A percentile compares a stretch with the other conserved stretches of the same genome.
Evolutionary conservation across 495 filamentous ascomycete species (phyloP).

Genomic region (Aspergillus sclerotioniger): DNA sequence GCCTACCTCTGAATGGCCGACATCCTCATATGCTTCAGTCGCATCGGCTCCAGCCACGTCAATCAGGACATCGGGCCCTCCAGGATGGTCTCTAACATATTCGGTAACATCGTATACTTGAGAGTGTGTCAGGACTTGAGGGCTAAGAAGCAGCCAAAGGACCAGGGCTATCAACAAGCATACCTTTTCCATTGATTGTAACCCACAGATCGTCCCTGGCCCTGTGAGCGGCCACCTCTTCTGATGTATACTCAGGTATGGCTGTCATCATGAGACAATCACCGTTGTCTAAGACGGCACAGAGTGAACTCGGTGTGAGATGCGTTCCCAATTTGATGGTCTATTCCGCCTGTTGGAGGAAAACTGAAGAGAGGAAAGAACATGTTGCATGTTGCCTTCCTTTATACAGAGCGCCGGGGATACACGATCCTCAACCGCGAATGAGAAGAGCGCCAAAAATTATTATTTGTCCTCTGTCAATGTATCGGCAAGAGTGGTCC

Average conservation of each 20-base stretch:
- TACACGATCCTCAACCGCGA: neutral
- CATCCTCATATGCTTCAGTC: constrained; percentile 49
- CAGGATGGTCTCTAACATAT: constrained; percentile 54
- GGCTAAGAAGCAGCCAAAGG: neutral
- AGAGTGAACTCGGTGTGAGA: neutral
- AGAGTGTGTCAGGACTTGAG: neutral
- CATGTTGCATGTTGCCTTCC: too few species aligned
- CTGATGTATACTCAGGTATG: constrained; percentile 32
- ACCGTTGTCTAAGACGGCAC: neutral
- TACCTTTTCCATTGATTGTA: constrained; percentile 52
- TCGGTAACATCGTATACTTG: constrained; percentile 50
- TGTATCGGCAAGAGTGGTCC: neutral
- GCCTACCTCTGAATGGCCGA: constrained; percentile 47
- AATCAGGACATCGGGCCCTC: constrained; percentile 44
- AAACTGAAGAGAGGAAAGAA: neutral
- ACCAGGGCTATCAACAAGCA: neutral
- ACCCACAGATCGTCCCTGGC: constrained; percentile 50
- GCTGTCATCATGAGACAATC: constrained; percentile 10
- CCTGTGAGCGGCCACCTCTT: constrained; percentile 48
- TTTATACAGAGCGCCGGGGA: neutral
- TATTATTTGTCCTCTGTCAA: neutral
- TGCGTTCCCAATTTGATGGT: too few species aligned
- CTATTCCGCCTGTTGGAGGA: too few species aligned
- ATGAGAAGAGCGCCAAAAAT: neutral
- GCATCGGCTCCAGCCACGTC: constrained; percentile 54